Base-by-base conservation (phyloP, 164 flowering plant genomes). In the Stephania cephalantha region DNA sequence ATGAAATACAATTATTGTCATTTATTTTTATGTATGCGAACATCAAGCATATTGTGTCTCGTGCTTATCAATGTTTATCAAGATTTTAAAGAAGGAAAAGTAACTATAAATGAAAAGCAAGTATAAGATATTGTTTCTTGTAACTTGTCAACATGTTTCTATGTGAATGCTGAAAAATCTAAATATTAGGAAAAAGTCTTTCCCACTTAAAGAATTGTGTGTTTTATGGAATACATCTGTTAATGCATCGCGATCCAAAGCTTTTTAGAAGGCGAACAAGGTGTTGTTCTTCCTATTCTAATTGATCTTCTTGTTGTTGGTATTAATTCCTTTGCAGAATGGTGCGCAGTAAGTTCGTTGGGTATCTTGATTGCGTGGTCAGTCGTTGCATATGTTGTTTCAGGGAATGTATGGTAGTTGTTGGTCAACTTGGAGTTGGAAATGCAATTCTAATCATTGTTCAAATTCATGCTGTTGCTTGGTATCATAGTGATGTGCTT, bases 391-490 rank as follows among this genome's bases (percentile, higher is more conserved):
- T 69, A 69, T 69, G 71, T 69, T 69, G 8, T 69, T 9, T 69
- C 71, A 42, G 71, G n/a, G n/a, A 45, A 67, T 67, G 70, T 67
- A 67, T 30, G 70, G 70, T 15, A 67, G 70, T 67, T n/a, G 70
- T 67, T 4, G 31, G 31, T 10, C 71, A 69, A 69, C 71, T 69
- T 44, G 71, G 71, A 30, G 71, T 69, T 45, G 71, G 71, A 18
- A 70, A 70, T 70, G 72, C 72, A 17, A 70, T 70, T 46, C 72
- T 70, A 9, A 70, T 46, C 55, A 70, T n/a, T n/a, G n/a, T n/a
- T n/a, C n/a, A n/a, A n/a, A 0, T n/a, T n/a, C 0, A n/a, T n/a
- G n/a, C n/a, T n/a, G n/a, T n/a, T n/a, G n/a, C n/a, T n/a, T n/a
- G 72, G 55, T 45, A 70, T 70, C 29, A 70, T 70, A 35, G 71